Evolutionary conservation across 2,329 filamentous ascomycete species (phyloP).

Genomic region (Emmonsiellopsis sp.): DNA sequence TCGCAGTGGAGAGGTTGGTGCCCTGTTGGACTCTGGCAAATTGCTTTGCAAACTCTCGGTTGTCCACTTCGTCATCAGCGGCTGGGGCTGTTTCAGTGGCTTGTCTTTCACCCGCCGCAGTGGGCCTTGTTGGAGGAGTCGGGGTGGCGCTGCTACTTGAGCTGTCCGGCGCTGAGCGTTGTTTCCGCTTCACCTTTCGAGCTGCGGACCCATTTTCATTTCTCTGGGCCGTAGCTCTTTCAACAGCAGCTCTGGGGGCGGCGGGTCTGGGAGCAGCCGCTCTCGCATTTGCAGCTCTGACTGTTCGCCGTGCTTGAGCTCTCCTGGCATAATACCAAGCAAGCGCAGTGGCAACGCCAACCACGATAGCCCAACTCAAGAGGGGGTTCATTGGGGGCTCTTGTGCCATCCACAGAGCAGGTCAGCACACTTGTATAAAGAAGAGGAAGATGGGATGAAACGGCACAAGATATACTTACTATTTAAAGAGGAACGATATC

Average conservation of each 20-base stretch:
- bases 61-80: conserved; percentile 54
- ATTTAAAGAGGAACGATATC: conserved; percentile 29
- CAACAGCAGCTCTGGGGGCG: conserved; percentile 21
- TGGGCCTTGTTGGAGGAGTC: conserved; percentile 17
- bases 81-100: conserved; percentile 7
- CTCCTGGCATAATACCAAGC: conserved; percentile 31
- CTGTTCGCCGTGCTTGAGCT: conserved; percentile 25
- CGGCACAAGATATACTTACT: conserved; percentile 9
- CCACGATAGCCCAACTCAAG: conserved; percentile 36
- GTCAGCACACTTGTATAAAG: neutral
- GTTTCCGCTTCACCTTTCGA: conserved; percentile 36
- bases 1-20: conserved; percentile 43
- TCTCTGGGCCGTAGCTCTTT: conserved; percentile 27
- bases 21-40: conserved; percentile 64
- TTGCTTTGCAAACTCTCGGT: conserved; percentile 68
- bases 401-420: neutral
- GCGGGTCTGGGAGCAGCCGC: neutral
- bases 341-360: conserved; percentile 32
- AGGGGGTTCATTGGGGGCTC: conserved; percentile 33
- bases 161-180: conserved; percentile 24
- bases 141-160: conserved; percentile 17
- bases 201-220: conserved; percentile 21
- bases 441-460: neutral
- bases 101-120: conserved; percentile 19
- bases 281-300: conserved; percentile 7